Percentiles rank a stretch among this genome's conserved stretches.
Evolutionary conservation across 2,329 filamentous ascomycete species (phyloP).

Genomic region (Aspergillus sp.): DNA sequence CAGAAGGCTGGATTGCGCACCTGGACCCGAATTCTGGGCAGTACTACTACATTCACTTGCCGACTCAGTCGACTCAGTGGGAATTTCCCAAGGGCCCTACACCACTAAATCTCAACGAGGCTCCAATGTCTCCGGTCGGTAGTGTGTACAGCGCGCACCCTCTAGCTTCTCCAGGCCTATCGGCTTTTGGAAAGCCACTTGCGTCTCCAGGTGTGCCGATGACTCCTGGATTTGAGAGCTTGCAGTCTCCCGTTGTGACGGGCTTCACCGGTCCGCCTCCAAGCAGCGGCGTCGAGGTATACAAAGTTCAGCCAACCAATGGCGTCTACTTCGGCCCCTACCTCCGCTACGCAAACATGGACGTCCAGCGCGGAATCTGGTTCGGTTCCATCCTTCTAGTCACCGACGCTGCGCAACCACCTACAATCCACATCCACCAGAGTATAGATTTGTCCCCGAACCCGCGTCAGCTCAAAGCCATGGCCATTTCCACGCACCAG

Average conservation of each 20-base stretch:
- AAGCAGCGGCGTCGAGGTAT: slow-evolving; percentile 86
- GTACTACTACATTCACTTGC: slow-evolving; percentile 98
- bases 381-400: slow-evolving; percentile 91
- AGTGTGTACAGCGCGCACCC: slow-evolving; percentile 75
- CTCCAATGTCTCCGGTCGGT: slow-evolving; percentile 80
- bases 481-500: slow-evolving; percentile 85
- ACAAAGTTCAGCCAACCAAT: slow-evolving; percentile 90
- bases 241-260: slow-evolving; percentile 75
- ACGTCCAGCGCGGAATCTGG: slow-evolving; percentile 88
- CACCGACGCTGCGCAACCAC: slow-evolving; percentile 87
- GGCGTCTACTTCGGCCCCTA: slow-evolving; percentile 98
- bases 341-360: slow-evolving; percentile 95
- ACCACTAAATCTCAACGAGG: slow-evolving; percentile 79
- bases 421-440: slow-evolving; percentile 93
- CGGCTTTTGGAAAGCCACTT: slow-evolving; percentile 59
- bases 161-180: slow-evolving; percentile 69
- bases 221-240: slow-evolving; percentile 82
- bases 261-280: slow-evolving; percentile 90
- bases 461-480: slow-evolving; percentile 80
- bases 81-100: slow-evolving; percentile 97
- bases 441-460: slow-evolving; percentile 91
- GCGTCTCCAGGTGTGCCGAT: slow-evolving; percentile 81
- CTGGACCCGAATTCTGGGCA: slow-evolving; percentile 94
- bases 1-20: slow-evolving; percentile 98
- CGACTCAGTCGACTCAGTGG: slow-evolving; percentile 96